A percentile compares a stretch with the other conserved stretches of the same genome.
Conservation (phyloP, 192 early-diverging fungal species). For the Gaertneriomyces semiglobifer region DNA sequence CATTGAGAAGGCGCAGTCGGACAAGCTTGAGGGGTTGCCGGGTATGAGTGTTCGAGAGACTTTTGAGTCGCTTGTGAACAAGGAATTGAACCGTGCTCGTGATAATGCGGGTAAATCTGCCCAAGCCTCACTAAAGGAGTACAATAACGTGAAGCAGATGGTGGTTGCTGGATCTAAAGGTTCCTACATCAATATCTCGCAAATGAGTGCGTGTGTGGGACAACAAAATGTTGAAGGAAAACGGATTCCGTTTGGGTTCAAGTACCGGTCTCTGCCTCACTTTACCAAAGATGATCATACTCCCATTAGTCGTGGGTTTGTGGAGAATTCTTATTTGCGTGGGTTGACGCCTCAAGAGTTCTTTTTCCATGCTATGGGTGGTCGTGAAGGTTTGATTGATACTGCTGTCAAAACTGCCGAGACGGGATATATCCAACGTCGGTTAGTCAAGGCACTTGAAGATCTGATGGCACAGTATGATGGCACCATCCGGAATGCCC, state of each 20-base stretch:
- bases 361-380: constrained; percentile 99
- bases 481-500: constrained; percentile 92
- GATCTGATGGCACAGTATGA: constrained; percentile 98
- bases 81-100: constrained; percentile 84
- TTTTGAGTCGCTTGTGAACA: constrained; percentile 86
- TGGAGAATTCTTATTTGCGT: constrained; percentile 83
- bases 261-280: constrained; percentile 92
- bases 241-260: constrained; percentile 96
- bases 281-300: constrained; percentile 96
- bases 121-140: constrained; percentile 74
- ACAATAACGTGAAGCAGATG: constrained; percentile 98
- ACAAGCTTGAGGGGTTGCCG: constrained; percentile 77
- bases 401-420: constrained; percentile 99
- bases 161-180: constrained; percentile 95
- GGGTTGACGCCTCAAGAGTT: constrained; percentile 97
- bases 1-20: constrained; percentile 77
- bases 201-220: constrained; percentile 98
- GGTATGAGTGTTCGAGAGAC: constrained; percentile 92
- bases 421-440: constrained; percentile 98
- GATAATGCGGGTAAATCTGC: constrained; percentile 87
- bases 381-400: constrained; percentile 99
- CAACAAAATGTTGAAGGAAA: constrained; percentile 99
- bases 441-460: constrained; percentile 96
- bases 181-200: constrained; percentile 92
- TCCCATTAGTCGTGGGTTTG: constrained; percentile 85